Base-by-base conservation (phyloP, 495 filamentous ascomycete species). In the Penicillium chermesinum region DNA sequence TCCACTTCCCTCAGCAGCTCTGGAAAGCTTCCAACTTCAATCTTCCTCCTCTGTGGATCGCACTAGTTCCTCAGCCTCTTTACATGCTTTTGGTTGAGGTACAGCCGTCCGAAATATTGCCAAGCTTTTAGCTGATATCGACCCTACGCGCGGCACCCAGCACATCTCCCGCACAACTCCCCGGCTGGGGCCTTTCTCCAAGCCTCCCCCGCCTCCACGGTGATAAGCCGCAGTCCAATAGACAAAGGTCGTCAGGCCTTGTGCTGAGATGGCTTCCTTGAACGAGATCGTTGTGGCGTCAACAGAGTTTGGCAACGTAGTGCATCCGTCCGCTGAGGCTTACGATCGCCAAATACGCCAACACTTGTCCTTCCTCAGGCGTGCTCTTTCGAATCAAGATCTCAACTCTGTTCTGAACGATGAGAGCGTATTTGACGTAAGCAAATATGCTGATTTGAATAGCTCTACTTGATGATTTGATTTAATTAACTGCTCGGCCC, bases 261-360 rank as follows among this genome's bases (percentile, higher is more conserved):
- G 10, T 30, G 25, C 25, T 30, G 25, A 30, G 25, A 30, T 30
- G 25, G 10, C 5, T 30, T 10, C 25, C 25, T 30, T 10, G 10
- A 10, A 30, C 25, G 25, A 30, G 5, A 10, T 30, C 25, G 5
- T 30, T 10, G 25, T 10, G 10, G 25, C 25, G 4, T 30, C 25
- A 30, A 30, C 4, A 30, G 25, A 4, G 4, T 30, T 30, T 30
- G 10, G 5, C 25, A 30, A n/a, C n/a, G n/a, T n/a, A n/a, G n/a
- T n/a, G n/a, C 25, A 16, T 12, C 36, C 53, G 8, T 22, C 52
- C 15, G 49, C 59, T 22, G 58, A 67, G 18, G 44, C 37, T n/a
- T 63, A 69, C 48, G 61, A 69, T 34, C 50, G 49, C 13, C 58
- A 59, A 30, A 56, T 70, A 13, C 59, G 59, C 18, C 58, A 64